phyloP scores from a whole-genome alignment of 2,329 filamentous ascomycete species.

The Aspergillus sp. region DNA sequence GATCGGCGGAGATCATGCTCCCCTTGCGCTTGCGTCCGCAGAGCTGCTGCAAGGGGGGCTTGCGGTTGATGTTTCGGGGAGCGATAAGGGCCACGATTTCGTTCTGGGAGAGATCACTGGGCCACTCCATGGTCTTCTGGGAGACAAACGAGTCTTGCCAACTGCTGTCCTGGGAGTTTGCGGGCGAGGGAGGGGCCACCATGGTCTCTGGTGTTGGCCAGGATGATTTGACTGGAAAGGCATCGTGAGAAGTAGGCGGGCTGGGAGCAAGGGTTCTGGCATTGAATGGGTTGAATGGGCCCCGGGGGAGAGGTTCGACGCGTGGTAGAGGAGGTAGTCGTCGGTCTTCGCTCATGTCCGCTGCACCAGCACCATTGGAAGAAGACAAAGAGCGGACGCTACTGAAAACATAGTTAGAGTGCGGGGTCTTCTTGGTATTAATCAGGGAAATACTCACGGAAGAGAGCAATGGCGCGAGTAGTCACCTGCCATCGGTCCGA shows the following conservation, averaged over 20 bases:
- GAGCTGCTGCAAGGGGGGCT: conserved; percentile 33
- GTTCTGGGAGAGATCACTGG: conserved; percentile 24
- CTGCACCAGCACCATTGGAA: conserved; percentile 13
- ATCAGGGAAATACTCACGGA: conserved; percentile 23
- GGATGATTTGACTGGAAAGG: conserved; percentile 27
- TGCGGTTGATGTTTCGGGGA: conserved; percentile 32
- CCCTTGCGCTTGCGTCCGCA: conserved; percentile 36
- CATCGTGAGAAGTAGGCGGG: conserved; percentile 28
- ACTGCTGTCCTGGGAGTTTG: conserved; percentile 31
- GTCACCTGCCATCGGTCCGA: conserved; percentile 22
- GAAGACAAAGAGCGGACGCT: conserved; percentile 18
- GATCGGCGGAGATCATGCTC: conserved; percentile 23
- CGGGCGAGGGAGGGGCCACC: conserved; percentile 30
- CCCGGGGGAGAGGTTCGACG: conserved; percentile 31
- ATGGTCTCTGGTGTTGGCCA: conserved; percentile 25
- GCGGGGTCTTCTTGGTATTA: neutral
- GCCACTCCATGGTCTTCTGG: conserved; percentile 27
- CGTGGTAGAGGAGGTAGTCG: conserved; percentile 32
- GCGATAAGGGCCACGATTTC: conserved; percentile 31
- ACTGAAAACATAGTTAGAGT: conserved; percentile 8
- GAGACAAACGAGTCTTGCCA: conserved; percentile 28
- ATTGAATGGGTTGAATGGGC: conserved; percentile 32
- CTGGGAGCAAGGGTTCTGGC: conserved; percentile 23
- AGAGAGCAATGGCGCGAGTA: conserved; percentile 27
- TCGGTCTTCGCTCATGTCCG: conserved; percentile 28